Evolutionary conservation across 1,284 basidiomycete species (phyloP).

Genomic region (Athelia sp.): DNA sequence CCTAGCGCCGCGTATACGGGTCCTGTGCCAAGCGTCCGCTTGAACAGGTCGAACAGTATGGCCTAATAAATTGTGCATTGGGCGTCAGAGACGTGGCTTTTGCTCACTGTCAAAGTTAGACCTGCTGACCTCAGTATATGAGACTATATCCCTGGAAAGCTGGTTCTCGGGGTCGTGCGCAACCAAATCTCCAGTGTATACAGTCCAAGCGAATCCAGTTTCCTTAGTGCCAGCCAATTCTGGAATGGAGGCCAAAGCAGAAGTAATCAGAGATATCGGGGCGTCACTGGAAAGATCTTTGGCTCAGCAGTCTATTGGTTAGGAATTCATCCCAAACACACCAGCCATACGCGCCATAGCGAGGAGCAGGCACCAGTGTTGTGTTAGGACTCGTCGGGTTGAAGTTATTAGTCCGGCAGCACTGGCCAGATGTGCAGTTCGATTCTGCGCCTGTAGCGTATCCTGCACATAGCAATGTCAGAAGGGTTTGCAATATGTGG

Average conservation of each 20-base stretch:
- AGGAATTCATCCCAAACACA: not conserved
- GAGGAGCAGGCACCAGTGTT: constrained; percentile 54
- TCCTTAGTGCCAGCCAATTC: constrained; percentile 56
- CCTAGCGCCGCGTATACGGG: constrained; percentile 71
- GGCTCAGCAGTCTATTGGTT: constrained; percentile 1
- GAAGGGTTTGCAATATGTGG: not conserved
- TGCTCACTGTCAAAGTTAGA: not conserved
- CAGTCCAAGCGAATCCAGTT: constrained; percentile 57
- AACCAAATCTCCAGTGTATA: constrained; percentile 77
- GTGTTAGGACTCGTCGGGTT: constrained; percentile 48
- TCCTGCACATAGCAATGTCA: constrained; percentile 28
- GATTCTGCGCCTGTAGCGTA: constrained; percentile 73
- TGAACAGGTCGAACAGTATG: constrained; percentile 62
- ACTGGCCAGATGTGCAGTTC: constrained; percentile 68
- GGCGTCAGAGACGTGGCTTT: not conserved
- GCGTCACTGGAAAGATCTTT: constrained; percentile 48
- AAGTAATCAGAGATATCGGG: constrained; percentile 57
- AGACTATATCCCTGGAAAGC: constrained; percentile 45
- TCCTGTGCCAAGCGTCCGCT: constrained; percentile 51
- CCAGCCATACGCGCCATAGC: constrained; percentile 41
- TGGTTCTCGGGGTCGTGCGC: constrained; percentile 68
- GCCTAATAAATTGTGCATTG: constrained; percentile 32
- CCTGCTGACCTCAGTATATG: constrained; percentile 53
- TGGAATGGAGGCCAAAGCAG: constrained; percentile 67
- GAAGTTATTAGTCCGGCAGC: constrained; percentile 59